Evolutionary conservation across 345 rosid genomes (phyloP), one percentile per base, ranked within the genome.

Genomic region (Pugionium cornutum): DNA sequence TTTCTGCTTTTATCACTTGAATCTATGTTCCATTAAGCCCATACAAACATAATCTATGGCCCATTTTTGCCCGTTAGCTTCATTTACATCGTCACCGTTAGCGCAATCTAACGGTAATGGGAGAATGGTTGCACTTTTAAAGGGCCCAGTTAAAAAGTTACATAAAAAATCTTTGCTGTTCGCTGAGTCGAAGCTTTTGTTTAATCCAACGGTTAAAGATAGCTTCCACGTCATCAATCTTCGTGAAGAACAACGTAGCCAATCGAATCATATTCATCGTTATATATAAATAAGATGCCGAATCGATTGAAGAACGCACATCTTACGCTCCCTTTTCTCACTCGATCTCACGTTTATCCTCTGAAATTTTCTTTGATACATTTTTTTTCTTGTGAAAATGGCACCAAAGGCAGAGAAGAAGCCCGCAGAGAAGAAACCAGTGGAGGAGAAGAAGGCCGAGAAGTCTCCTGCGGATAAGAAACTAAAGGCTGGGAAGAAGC

Each of bases 401-500:
- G 86, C 86, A 4, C 85, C 83, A 25, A 77, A 79, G 65, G 85
- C 78, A 6, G 83, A 56, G 64, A 57, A 72, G 41, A 72, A 72
- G 40, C 70, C 70, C 2, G 66, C 76, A 0, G 76, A 64, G 76
- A 75, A 82, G 75, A 82, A 82, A 34, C 79, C 81, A 3, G 78
- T 78, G 40, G 85, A 79, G 0, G 85, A 81, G 74, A 81, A 79
- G 67, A 81, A 81, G 40, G 85, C 80, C 0, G 85, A 81, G 74
- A 81, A 79, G 67, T 74, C 79, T 1, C 83, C 83, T 9, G 83
- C 83, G 4, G 85, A 81, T 77, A 81, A 79, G 81, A 81, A 76
- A 74, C 82, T 81, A 1, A 82, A 82, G 51, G 85, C 83, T 6
- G 85, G 85, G 0, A 82, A 82, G 79, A 18, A 18, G 18, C 18